Conservation (phyloP, 1,284 basidiomycete genomes). For the Lentinula novae-zelandiae region DNA sequence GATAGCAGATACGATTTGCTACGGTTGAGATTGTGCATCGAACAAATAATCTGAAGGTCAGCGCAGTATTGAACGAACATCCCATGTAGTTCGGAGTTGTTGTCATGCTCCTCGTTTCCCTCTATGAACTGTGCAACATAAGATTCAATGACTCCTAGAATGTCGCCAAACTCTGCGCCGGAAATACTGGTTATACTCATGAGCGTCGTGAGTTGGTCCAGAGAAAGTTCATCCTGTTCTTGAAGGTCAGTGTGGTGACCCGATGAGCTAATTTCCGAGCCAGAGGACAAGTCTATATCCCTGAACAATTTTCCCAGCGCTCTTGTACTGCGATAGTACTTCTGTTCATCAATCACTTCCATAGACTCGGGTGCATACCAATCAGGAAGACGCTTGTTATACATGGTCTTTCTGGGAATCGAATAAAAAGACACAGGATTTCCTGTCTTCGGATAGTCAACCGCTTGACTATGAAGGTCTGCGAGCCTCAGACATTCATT, state of each 20-base stretch:
- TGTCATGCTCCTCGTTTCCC: neutral
- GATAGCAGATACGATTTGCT: slow-evolving; percentile 39
- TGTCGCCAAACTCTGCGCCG: neutral
- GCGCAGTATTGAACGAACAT: slow-evolving; percentile 44
- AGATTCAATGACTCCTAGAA: neutral
- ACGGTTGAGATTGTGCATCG: slow-evolving; percentile 42
- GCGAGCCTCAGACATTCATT: slow-evolving; percentile 60
- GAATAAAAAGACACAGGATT: slow-evolving; percentile 38
- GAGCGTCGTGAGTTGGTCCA: neutral
- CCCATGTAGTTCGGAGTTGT: slow-evolving; percentile 20
- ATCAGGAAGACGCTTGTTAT: slow-evolving; percentile 36
- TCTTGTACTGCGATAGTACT: slow-evolving; percentile 46
- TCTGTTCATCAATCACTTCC: slow-evolving; percentile 23
- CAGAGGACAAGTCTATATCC: slow-evolving; percentile 34
- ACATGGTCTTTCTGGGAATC: slow-evolving; percentile 6
- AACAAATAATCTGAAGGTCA: slow-evolving; percentile 47
- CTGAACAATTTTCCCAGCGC: slow-evolving; percentile 59
- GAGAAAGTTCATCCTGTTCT: neutral
- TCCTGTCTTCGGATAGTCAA: slow-evolving; percentile 68
- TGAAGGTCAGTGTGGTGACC: neutral
- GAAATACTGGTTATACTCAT: neutral
- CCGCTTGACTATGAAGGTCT: slow-evolving; percentile 64
- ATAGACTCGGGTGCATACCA: slow-evolving; percentile 64
- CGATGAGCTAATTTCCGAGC: neutral
- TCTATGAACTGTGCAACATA: slow-evolving; percentile 8